A percentile compares a stretch with the other conserved stretches of the same genome.
Evolutionary conservation across 73 alveolate species (phyloP).

Genomic region (Uronychia binucleata): DNA sequence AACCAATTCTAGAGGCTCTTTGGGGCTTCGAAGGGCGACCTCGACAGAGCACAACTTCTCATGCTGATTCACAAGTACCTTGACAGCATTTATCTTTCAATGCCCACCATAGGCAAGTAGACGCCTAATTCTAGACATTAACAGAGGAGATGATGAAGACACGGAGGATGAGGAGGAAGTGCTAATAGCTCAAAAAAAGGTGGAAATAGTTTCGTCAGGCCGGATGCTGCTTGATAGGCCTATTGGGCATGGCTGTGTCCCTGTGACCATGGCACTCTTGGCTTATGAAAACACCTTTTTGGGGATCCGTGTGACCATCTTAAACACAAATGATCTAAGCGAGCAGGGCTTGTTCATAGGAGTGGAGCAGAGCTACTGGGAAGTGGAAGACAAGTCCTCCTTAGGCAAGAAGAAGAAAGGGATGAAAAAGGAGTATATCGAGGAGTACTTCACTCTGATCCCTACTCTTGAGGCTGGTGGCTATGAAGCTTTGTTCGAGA

Average conservation of each 20-base stretch:
- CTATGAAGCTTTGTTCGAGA: neutral
- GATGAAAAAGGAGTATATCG: neutral
- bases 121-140: neutral
- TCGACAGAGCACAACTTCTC: neutral
- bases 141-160: conserved; percentile 8
- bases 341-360: conserved; percentile 2
- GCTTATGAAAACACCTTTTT: conserved; percentile 1
- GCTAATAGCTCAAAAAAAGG: neutral
- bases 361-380: conserved; percentile 2
- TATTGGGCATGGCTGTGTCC: conserved; percentile 7
- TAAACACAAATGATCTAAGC: neutral
- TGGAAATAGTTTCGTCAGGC: neutral
- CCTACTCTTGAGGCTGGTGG: neutral
- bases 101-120: conserved; percentile 8
- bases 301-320: conserved; percentile 5
- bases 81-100: neutral
- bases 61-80: neutral
- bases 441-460: neutral
- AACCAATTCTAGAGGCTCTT: neutral
- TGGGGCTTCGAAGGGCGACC: neutral
- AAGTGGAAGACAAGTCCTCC: neutral
- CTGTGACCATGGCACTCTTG: neutral
- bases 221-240: neutral
- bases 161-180: conserved; percentile 14
- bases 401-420: neutral